These are phyloP conservation scores for Coniochaeta sp. DNA, from an alignment of 2,329 filamentous ascomycete species.

Conservation along the genomic window DNA sequence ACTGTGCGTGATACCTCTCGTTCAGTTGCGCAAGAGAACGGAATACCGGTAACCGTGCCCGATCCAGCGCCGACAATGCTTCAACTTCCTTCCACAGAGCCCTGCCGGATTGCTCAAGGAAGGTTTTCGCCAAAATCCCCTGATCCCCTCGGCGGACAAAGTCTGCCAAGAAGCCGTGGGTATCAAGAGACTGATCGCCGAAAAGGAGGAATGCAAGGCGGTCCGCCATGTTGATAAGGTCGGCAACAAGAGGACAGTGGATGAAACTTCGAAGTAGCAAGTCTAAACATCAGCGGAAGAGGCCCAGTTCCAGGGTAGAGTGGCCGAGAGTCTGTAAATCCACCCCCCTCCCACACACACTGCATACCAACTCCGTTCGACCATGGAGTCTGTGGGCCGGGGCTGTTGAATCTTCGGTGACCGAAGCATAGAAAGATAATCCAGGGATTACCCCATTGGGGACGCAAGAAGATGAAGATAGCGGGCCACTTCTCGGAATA, in stretches of 20 bases:
- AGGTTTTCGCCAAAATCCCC: constrained; percentile 50
- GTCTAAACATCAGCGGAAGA: neutral
- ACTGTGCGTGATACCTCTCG: constrained; percentile 54
- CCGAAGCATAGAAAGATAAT: constrained; percentile 33
- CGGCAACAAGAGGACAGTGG: constrained; percentile 13
- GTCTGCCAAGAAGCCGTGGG: constrained; percentile 54
- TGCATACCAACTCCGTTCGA: constrained; percentile 17
- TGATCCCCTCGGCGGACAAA: constrained; percentile 38
- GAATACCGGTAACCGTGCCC: constrained; percentile 54
- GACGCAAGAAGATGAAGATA: constrained; percentile 6
- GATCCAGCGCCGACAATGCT: constrained; percentile 46
- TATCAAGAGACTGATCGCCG: constrained; percentile 65
- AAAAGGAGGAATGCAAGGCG: constrained; percentile 55
- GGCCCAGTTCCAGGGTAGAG: constrained; percentile 7
- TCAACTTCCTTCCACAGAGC: constrained; percentile 55
- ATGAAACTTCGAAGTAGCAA: neutral
- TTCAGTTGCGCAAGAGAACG: constrained; percentile 57
- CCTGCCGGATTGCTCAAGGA: constrained; percentile 51
- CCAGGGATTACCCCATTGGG: constrained; percentile 28
- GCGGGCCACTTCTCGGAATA: neutral
- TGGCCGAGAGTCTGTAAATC: constrained; percentile 11
- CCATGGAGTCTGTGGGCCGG: constrained; percentile 25
- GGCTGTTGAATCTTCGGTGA: constrained; percentile 31
- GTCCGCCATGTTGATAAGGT: constrained; percentile 32
- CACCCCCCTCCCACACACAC: constrained; percentile 15